These are phyloP conservation scores for Cyclotella sp. DNA, from an alignment of 108 stramenopile species.

Conservation along the genomic window DNA sequence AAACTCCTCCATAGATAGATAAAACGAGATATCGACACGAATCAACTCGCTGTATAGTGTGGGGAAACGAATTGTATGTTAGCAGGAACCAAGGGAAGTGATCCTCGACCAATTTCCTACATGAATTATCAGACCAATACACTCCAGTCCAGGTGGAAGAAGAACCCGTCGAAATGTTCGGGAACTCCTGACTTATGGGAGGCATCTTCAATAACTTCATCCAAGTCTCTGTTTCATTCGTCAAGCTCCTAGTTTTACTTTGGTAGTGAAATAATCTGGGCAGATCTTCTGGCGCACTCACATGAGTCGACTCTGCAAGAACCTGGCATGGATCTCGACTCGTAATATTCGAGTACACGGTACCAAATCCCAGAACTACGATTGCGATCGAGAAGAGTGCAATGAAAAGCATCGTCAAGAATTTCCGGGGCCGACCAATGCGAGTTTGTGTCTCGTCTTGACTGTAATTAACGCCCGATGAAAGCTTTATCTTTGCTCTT, in stretches of 20 bases:
- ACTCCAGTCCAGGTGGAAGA: not conserved
- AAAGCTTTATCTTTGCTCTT: too few relatives aligned
- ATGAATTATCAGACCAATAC: conserved; percentile 52
- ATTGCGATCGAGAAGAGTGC: not conserved
- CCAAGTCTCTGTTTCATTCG: conserved; percentile 14
- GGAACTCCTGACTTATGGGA: conserved; percentile 7
- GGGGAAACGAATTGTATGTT: conserved; percentile 30
- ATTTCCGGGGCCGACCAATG: too few relatives aligned
- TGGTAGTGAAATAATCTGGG: conserved; percentile 15
- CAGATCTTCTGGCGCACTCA: not conserved
- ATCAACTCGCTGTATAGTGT: conserved; percentile 52
- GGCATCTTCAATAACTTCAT: not conserved
- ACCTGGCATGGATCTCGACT: conserved; percentile 25
- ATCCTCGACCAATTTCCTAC: conserved; percentile 26
- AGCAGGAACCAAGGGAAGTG: conserved; percentile 36
- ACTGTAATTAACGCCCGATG: too few relatives aligned
- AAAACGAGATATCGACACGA: conserved; percentile 47
- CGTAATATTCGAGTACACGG: conserved; percentile 5
- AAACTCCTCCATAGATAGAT: conserved; percentile 43
- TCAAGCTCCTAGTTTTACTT: conserved; percentile 2
- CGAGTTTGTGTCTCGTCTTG: too few relatives aligned
- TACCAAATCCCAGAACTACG: not conserved
- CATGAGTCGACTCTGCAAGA: not conserved
- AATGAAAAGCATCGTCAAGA: too few relatives aligned
- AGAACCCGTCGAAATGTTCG: conserved; percentile 4